A percentile compares a stretch with the other conserved stretches of the same genome.
Conservation (phyloP, 73 alveolate genomes). For the Vitrella brassicaformis region DNA sequence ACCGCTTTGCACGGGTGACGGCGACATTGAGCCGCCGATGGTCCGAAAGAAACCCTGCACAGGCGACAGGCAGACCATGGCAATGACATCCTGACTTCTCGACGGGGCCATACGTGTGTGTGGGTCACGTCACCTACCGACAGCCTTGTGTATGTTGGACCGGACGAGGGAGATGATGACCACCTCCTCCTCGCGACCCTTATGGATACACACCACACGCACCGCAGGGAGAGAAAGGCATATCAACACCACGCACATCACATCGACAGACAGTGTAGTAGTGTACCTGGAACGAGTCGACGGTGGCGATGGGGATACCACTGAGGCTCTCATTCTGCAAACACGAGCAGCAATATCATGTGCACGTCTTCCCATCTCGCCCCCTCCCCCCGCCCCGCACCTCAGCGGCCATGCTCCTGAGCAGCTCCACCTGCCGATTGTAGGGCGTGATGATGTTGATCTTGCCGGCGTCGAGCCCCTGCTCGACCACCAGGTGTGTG, state of each 20-base stretch:
- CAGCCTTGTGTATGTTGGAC: constrained; percentile 74
- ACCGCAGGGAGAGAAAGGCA: no score
- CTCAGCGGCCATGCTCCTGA: constrained; percentile 52
- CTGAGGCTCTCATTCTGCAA: no score
- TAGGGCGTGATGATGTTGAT: constrained; percentile 93
- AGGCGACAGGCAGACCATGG: neutral
- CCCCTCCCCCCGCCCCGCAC: constrained; percentile 14
- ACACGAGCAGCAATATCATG: no score
- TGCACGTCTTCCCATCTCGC: constrained; percentile 10
- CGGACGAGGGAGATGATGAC: constrained; percentile 85
- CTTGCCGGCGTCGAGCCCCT: constrained; percentile 52
- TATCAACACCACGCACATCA: no score
- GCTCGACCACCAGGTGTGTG: constrained; percentile 51
- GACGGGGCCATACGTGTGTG: neutral
- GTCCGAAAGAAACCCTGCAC: neutral
- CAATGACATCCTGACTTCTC: neutral
- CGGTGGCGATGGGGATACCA: constrained; percentile 93
- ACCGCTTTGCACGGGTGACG: no score
- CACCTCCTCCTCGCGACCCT: constrained; percentile 97
- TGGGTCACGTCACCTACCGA: constrained; percentile 45
- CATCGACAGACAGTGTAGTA: no score
- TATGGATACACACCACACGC: no score
- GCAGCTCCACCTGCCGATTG: constrained; percentile 78
- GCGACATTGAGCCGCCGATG: neutral
- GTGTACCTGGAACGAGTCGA: constrained; percentile 95